Evolutionary conservation across 1,139 yeast genomes (phyloP).

Genomic region (Martiniozyma asiatica): DNA sequence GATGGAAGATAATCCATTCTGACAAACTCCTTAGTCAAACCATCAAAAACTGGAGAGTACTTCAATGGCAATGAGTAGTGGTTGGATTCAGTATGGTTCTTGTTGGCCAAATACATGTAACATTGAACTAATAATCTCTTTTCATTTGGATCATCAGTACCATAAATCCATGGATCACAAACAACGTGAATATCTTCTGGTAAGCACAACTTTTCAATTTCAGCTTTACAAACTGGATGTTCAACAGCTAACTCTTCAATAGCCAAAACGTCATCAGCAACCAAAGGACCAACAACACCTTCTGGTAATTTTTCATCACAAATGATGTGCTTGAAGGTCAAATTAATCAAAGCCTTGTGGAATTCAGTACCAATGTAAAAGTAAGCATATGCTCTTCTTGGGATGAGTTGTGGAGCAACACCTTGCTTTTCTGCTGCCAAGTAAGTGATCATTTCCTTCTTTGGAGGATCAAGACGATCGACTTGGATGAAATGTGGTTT

Average conservation of each 20-base stretch:
- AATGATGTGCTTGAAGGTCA: slow-evolving; percentile 50
- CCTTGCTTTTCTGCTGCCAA: slow-evolving; percentile 60
- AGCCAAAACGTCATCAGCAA: slow-evolving; percentile 53
- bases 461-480: slow-evolving; percentile 74
- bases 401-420: slow-evolving; percentile 39
- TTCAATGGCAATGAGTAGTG: slow-evolving; percentile 78
- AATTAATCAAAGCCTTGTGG: slow-evolving; percentile 65
- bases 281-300: slow-evolving; percentile 64
- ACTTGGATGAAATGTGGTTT: slow-evolving; percentile 58
- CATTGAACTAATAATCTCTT: slow-evolving; percentile 56
- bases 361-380: slow-evolving; percentile 52
- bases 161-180: slow-evolving; percentile 84
- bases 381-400: slow-evolving; percentile 58
- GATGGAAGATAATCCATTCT: slow-evolving; percentile 74
- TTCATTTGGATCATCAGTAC: slow-evolving; percentile 56
- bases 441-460: slow-evolving; percentile 56
- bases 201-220: slow-evolving; percentile 50
- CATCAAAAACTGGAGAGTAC: slow-evolving; percentile 72
- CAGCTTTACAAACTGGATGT: slow-evolving; percentile 52
- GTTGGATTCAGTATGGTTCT: slow-evolving; percentile 66
- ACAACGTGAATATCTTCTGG: slow-evolving; percentile 44
- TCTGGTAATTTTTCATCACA: slow-evolving; percentile 44
- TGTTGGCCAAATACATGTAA: slow-evolving; percentile 66
- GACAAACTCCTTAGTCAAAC: slow-evolving; percentile 49
- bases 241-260: slow-evolving; percentile 39